These are phyloP conservation scores for Athelia psychrophila DNA, from an alignment of 1,284 basidiomycete genomes.

Conservation along the genomic window DNA sequence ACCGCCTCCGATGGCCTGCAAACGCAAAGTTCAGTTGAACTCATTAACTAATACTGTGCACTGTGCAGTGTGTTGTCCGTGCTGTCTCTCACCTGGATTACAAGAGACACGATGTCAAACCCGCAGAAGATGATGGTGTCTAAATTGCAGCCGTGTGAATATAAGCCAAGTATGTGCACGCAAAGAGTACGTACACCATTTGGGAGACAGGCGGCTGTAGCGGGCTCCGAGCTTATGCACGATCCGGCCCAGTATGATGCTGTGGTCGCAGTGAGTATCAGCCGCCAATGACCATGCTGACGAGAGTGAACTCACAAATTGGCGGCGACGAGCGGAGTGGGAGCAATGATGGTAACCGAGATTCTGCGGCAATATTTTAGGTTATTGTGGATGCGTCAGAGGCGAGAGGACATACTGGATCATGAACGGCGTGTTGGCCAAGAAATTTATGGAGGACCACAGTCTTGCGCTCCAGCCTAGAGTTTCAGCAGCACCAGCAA, in stretches of 20 bases:
- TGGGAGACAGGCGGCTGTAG: constrained; percentile 45
- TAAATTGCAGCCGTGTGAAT: constrained; percentile 16
- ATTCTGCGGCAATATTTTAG: constrained; percentile 32
- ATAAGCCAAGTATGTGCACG: background rate
- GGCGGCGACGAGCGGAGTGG: constrained; percentile 52
- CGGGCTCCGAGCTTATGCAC: constrained; percentile 39
- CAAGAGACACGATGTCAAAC: background rate
- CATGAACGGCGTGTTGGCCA: constrained; percentile 28
- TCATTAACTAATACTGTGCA: too few relatives aligned
- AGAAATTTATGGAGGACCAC: constrained; percentile 31
- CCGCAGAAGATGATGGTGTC: constrained; percentile 49
- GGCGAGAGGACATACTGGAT: constrained; percentile 39
- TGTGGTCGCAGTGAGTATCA: too few relatives aligned
- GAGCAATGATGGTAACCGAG: constrained; percentile 42
- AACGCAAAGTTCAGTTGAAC: too few relatives aligned
- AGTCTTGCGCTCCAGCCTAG: constrained; percentile 44
- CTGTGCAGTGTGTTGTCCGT: too few relatives aligned
- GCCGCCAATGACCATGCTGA: background rate
- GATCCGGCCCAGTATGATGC: constrained; percentile 45
- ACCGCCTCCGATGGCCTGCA: too few relatives aligned
- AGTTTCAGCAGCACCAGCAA: constrained; percentile 50
- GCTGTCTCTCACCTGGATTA: constrained; percentile 33
- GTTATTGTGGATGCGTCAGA: background rate
- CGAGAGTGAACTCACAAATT: constrained; percentile 33
- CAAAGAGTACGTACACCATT: constrained; percentile 37